Conservation (phyloP, 768 basidiomycete species). For the Crassisporium funariophilum region DNA sequence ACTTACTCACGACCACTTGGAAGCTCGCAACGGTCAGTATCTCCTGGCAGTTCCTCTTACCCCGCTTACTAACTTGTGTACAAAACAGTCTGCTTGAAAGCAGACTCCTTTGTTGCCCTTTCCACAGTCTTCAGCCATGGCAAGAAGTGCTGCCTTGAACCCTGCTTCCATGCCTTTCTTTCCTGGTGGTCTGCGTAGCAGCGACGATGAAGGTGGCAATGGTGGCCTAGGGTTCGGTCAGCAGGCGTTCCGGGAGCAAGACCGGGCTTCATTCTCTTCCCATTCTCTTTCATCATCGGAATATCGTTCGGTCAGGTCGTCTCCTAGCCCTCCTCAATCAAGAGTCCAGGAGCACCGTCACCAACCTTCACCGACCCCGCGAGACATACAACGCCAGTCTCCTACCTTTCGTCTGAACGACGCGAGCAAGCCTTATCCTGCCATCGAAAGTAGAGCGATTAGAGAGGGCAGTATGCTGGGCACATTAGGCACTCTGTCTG, state of each 20-base stretch:
- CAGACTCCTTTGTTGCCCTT: constrained; percentile 41
- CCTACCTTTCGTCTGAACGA: constrained; percentile 52
- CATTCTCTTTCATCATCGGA: constrained; percentile 61
- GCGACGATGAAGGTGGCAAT: constrained; percentile 54
- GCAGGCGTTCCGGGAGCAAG: constrained; percentile 47
- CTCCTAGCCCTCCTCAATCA: constrained; percentile 61
- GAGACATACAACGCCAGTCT: constrained; percentile 44
- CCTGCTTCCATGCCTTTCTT: constrained; percentile 86
- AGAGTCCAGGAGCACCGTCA: constrained; percentile 35
- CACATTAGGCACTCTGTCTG: constrained; percentile 54
- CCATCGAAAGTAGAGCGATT: constrained; percentile 28
- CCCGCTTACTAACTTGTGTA: constrained; percentile 32
- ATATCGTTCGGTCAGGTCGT: constrained; percentile 67
- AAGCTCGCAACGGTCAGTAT: constrained; percentile 25
- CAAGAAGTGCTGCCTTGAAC: constrained; percentile 76
- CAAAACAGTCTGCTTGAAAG: constrained; percentile 31
- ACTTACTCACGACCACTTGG: constrained; percentile 23
- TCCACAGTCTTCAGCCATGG: constrained; percentile 49
- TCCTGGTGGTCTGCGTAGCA: constrained; percentile 63
- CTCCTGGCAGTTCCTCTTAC: constrained; percentile 7
- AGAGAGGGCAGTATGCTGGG: constrained; percentile 54
- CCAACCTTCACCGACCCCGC: constrained; percentile 36
- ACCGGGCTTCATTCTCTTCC: constrained; percentile 55
- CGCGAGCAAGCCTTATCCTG: constrained; percentile 42
- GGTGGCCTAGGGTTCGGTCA: constrained; percentile 48